phyloP scores from a whole-genome alignment of 2,329 filamentous ascomycete genomes.

The Exutisphaerella laricina region DNA sequence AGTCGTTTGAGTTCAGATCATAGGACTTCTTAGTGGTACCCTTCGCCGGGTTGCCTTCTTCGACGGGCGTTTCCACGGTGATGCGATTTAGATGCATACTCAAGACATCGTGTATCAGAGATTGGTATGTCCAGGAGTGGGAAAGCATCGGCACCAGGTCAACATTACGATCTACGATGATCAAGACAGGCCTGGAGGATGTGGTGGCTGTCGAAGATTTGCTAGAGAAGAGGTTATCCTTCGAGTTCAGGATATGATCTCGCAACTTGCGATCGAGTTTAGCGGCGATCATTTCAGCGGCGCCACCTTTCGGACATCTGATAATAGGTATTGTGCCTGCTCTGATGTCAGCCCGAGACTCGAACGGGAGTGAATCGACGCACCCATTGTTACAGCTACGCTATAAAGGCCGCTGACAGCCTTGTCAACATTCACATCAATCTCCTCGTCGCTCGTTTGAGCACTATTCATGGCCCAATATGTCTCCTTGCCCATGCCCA shows the following conservation, averaged over 20 bases:
- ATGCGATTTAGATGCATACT: constrained; percentile 87
- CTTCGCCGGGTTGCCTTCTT: constrained; percentile 69
- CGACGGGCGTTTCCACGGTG: constrained; percentile 76
- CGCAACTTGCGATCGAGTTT: constrained; percentile 93
- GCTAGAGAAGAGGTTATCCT: constrained; percentile 88
- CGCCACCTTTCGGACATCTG: constrained; percentile 83
- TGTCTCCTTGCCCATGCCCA: constrained; percentile 87
- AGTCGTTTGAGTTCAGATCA: constrained; percentile 83
- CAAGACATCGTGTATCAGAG: constrained; percentile 71
- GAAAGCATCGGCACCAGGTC: constrained; percentile 98
- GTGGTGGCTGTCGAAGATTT: constrained; percentile 58
- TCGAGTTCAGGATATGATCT: constrained; percentile 95
- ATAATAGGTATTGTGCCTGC: constrained; percentile 89
- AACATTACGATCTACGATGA: constrained; percentile 92
- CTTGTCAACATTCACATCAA: constrained; percentile 80
- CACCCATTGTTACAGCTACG: constrained; percentile 96
- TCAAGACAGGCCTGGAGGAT: constrained; percentile 75
- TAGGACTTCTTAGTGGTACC: constrained; percentile 81
- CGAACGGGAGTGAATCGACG: too few species aligned
- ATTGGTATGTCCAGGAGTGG: constrained; percentile 89
- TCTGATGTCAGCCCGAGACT: constrained; percentile 28
- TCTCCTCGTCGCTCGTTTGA: constrained; percentile 79
- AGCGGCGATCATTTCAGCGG: constrained; percentile 87
- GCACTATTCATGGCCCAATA: constrained; percentile 97
- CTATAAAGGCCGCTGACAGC: constrained; percentile 97